Conservation (phyloP, 2,329 filamentous ascomycete species). For the Ophiostoma fasciatum region DNA sequence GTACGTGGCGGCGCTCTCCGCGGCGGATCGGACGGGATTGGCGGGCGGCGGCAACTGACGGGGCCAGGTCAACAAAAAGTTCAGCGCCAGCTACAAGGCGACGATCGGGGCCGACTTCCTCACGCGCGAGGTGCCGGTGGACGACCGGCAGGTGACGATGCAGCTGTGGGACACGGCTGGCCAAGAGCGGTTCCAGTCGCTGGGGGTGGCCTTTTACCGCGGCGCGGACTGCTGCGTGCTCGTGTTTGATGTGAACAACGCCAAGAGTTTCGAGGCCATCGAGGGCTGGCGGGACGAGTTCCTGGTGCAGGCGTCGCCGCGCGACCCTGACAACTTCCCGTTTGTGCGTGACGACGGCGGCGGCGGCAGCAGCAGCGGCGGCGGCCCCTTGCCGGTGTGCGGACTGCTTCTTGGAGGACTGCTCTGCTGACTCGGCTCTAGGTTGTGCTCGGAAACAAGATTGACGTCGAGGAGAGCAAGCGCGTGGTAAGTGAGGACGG, state of each 20-base stretch:
- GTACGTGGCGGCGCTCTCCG: constrained; percentile 45
- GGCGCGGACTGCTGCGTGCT: constrained; percentile 96
- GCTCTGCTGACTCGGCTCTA: no score
- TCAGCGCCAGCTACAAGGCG: constrained; percentile 98
- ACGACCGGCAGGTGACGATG: constrained; percentile 96
- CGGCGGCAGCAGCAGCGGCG: no score
- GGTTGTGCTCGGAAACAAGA: constrained; percentile 97
- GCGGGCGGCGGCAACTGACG: background rate
- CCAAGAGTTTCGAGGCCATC: constrained; percentile 95
- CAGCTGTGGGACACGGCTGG: constrained; percentile 98
- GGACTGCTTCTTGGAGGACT: no score
- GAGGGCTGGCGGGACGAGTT: constrained; percentile 99
- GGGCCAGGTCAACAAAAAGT: constrained; percentile 95
- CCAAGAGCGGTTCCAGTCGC: constrained; percentile 92
- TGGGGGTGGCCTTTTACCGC: constrained; percentile 94
- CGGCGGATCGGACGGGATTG: background rate
- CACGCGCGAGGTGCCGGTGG: constrained; percentile 93
- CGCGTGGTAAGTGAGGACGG: constrained; percentile 51
- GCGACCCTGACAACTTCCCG: constrained; percentile 93
- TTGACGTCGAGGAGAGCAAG: constrained; percentile 96
- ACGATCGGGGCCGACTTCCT: constrained; percentile 98
- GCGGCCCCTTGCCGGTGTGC: no score
- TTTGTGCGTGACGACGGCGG: constrained; percentile 49
- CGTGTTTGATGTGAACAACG: constrained; percentile 97
- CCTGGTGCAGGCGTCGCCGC: constrained; percentile 87